Evolutionary conservation across 306 rosid species (phyloP).

Genomic region (Corylus avellana): DNA sequence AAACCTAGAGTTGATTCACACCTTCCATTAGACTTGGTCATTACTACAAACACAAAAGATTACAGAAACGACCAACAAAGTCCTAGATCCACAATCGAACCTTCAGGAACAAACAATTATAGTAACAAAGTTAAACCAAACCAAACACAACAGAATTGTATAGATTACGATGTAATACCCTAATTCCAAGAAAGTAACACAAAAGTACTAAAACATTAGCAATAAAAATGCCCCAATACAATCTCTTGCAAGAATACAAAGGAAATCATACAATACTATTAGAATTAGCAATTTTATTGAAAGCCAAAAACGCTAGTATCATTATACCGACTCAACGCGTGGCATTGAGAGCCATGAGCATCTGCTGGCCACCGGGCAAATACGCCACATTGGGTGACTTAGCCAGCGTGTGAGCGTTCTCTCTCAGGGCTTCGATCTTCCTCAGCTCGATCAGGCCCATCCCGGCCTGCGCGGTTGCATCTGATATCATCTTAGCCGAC

Average conservation of each 20-base stretch:
- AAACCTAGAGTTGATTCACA: neutral
- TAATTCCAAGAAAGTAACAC: neutral
- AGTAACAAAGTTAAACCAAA: neutral
- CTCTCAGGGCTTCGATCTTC: constrained; percentile 91
- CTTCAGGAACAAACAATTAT: neutral
- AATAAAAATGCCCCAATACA: neutral
- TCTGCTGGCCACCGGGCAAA: constrained; percentile 54
- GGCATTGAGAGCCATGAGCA: constrained; percentile 72
- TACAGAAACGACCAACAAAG: neutral
- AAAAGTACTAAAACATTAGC: neutral
- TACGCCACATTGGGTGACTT: constrained; percentile 84
- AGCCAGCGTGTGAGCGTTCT: constrained; percentile 70
- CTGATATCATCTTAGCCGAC: constrained; percentile 83
- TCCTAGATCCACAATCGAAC: neutral
- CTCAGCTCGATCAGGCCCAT: constrained; percentile 77
- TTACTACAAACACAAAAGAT: neutral
- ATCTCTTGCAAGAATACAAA: neutral
- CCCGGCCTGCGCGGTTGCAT: constrained; percentile 69
- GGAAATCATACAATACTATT: neutral
- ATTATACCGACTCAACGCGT: constrained; percentile 49
- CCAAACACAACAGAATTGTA: neutral
- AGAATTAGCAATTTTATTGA: neutral
- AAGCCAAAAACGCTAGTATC: neutral
- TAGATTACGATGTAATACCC: neutral
- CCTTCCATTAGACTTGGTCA: neutral